Base-by-base conservation (phyloP, 163 green algal species). In the Scenedesmus sp. region DNA sequence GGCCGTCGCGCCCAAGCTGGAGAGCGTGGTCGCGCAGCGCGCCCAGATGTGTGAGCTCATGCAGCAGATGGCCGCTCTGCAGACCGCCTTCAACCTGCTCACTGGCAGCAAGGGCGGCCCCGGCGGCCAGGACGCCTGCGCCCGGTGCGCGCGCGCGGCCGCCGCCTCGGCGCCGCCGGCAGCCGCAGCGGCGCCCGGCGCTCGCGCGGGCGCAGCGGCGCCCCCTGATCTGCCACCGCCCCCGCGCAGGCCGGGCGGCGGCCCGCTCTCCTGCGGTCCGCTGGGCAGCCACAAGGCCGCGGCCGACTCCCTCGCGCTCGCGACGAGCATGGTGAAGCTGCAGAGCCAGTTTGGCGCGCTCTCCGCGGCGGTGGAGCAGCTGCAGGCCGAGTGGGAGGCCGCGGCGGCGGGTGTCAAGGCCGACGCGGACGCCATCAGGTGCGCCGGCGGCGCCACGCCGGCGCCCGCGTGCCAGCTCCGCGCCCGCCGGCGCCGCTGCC, bases 271-370 rank as follows among this genome's bases (percentile, higher is more conserved):
- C 0, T 36, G 50, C 15, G 69, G 69, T n/a, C 69, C 69, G 6
- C 31, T 77, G 20, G 42, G 24, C 48, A 24, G 18, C 18, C 69
- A 77, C 39, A 70, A 80, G 71, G 44, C 71, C 42, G 71, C 71
- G 20, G 71, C 44, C 18, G 71, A 71, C 15, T 36, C 39, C 45
- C 13, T 71, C 39, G 24, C 24, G n/a, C 50, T 63, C 28, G 71
- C 71, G 17, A 71, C 71, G 18, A 64, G 31, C 58, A 80, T 80
- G 71, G 58, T 71, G 13, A 71, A 71, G 47, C 45, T 80, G 45
- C 71, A 80, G 47, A 44, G 45, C 28, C 71, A 80, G 47, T 72
- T 80, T 57, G 22, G 29, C 22, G 2, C 29, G n/a, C 71, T 80
- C 10, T 45, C 58, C 42, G 26, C 29, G 20, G 58, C 58, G 45